Conservation (phyloP, 2,329 filamentous ascomycete genomes). For the Paradendryphiella salina region DNA sequence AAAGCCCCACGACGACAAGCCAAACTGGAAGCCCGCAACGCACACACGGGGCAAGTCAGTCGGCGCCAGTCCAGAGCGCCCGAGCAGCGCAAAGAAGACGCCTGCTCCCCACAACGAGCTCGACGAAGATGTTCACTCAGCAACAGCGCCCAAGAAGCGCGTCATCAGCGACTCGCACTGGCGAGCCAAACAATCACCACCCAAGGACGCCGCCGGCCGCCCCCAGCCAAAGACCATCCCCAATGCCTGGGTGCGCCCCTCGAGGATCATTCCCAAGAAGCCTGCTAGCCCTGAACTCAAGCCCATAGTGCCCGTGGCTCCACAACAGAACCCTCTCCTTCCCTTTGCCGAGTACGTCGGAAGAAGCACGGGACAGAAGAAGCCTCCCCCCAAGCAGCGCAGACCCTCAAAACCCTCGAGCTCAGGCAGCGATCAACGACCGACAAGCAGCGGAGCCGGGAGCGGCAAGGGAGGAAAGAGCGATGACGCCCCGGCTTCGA, state of each 20-base stretch:
- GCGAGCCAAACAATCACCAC: slow-evolving; percentile 58
- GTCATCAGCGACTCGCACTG: slow-evolving; percentile 94
- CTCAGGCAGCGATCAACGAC: slow-evolving; percentile 39
- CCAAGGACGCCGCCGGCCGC: slow-evolving; percentile 36
- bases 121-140: slow-evolving; percentile 52
- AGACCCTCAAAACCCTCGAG: slow-evolving; percentile 39
- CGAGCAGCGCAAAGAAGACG: slow-evolving; percentile 40
- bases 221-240: slow-evolving; percentile 42
- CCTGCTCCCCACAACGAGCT: slow-evolving; percentile 44
- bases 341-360: slow-evolving; percentile 33
- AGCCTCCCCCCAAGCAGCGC: slow-evolving; percentile 26
- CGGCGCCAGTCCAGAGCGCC: slow-evolving; percentile 34
- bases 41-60: slow-evolving; percentile 31
- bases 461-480: slow-evolving; percentile 31
- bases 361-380: slow-evolving; percentile 35
- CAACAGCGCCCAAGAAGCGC: slow-evolving; percentile 79
- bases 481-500: slow-evolving; percentile 22
- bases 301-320: slow-evolving; percentile 13
- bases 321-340: slow-evolving; percentile 21
- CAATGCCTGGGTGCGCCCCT: slow-evolving; percentile 47
- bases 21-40: slow-evolving; percentile 28
- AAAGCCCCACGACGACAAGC: slow-evolving; percentile 32
- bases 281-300: slow-evolving; percentile 14
- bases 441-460: slow-evolving; percentile 40
- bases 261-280: slow-evolving; percentile 31